These are phyloP conservation scores for Flaveria trinervia DNA, from an alignment of 129 eudicot species.

Conservation along the genomic window DNA sequence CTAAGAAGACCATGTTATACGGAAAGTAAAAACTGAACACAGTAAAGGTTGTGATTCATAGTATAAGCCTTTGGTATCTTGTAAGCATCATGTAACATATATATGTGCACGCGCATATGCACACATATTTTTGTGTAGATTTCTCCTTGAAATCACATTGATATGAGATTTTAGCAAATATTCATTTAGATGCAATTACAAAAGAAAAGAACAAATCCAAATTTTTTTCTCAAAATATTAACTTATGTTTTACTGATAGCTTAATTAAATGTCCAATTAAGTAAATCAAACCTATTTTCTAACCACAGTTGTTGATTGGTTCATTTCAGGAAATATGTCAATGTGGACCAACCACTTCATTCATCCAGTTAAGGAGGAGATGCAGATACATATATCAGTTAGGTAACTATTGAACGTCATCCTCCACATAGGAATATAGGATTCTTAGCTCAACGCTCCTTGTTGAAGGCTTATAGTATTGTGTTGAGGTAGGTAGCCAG, in stretches of 20 bases:
- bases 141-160: constrained; percentile 3
- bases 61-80: constrained; percentile 19
- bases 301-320: background rate
- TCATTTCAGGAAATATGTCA: constrained; percentile 17
- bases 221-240: constrained; percentile 13
- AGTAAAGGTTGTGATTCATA: constrained; percentile 40
- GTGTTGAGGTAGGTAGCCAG: constrained; percentile 22
- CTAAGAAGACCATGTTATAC: constrained; percentile 36
- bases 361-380: constrained; percentile 24
- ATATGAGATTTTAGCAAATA: constrained; percentile 17
- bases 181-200: background rate
- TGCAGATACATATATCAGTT: constrained; percentile 20
- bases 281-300: background rate
- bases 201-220: background rate
- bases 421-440: constrained; percentile 16
- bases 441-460: constrained; percentile 13
- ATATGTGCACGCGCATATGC: no score
- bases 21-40: constrained; percentile 26
- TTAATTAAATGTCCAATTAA: background rate
- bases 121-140: background rate
- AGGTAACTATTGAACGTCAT: constrained; percentile 13
- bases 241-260: background rate
- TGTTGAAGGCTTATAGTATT: constrained; percentile 10
- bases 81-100: background rate
- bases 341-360: constrained; percentile 11